Base-by-base conservation (phyloP, 2,329 filamentous ascomycete species). In the Acarospora socialis region DNA sequence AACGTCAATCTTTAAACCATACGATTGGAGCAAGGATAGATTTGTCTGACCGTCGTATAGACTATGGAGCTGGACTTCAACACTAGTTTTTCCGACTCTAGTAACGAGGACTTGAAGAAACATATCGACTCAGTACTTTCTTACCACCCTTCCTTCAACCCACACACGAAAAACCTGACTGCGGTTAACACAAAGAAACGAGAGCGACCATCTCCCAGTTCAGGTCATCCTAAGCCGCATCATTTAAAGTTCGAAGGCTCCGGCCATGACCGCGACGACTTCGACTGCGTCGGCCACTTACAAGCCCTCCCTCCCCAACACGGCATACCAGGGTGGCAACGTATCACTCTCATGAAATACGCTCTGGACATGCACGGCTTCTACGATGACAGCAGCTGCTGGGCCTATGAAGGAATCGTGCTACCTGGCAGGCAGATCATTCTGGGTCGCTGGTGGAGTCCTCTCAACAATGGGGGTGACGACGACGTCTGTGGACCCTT, bases 301-400 rank as follows among this genome's bases (percentile, higher is more conserved):
- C 66, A 68, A 40, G 48, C 58, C 0, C 47, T 71, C 2, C 61
- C 61, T 1, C 42, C 51, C 2, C 67, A 71, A 39, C 38, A 55
- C 10, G 56, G 53, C 1, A 61, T 71, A 8, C 56, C 60, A 0
- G 68, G 68, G 13, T 72, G 63, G 54, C 62, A 68, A 48, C 57
- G 66, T 19, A 51, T 71, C 34, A 64, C 59, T 0, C 62, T 71
- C 51, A 63, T 70, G 56, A 68, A 66, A 45, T 64, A 65, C 30
- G 20, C 55, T 39, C 32, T 39, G 2, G 47, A 57, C 9, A 32
- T 13, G 6, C 38, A 51, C 1, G 34, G 50, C 3, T 22, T 34
- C n/a, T 7, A 28, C 3, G 13, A 36, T 13, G 30, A 35, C 25
- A 32, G 32, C 15, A 33, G 34, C 5, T 37, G 39, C 28, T 43